Evolutionary conservation across 2,329 filamentous ascomycete genomes (phyloP), one percentile per base, ranked within the genome.

Genomic region (Neonectria neomacrospora): DNA sequence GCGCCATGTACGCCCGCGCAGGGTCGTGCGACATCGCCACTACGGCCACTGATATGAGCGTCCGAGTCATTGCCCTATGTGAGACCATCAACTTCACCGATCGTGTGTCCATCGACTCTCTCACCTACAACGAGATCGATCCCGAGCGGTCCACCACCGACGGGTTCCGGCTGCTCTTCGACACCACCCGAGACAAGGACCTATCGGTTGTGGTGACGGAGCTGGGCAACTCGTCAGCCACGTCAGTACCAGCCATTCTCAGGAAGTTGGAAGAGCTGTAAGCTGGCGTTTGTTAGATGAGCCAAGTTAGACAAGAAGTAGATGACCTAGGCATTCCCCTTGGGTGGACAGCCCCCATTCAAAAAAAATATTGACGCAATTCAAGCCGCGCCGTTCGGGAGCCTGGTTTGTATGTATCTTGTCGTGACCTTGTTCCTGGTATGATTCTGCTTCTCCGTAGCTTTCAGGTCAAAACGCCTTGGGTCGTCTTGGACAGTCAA

Each of bases 91-190:
- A 98, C 80, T 97, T 98, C 77, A 96, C 73, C 30, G 86, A 81
- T 90, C 90, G 93, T 61, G 93, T 97, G 11, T 92, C 93, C 7
- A 88, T 96, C 14, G 96, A 98, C 79, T 95, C 93, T 23, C 92
- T 98, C 69, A 95, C 96, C 44, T 90, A 93, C 73, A 99, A 99
- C 77, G 96, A 99, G 81, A 90, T 97, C 66, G 94, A 80, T 85
- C 94, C 77, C 74, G 93, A 79, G 88, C 91, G 78, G 84, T 93
- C 80, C 80, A 81, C 83, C 16, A 79, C 80, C 18, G 81, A 81
- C 41, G 80, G 78, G 3, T 87, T 88, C 75, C 79, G 86, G 18
- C 85, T 97, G 64, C 88, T 98, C 79, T 97, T 97, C 75, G 96
- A 99, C 77, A 92, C 95, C 51, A 99, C 96, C 1, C 91, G 91